Conservation (phyloP, 1,284 basidiomycete genomes). For the Termitomyces sp. region DNA sequence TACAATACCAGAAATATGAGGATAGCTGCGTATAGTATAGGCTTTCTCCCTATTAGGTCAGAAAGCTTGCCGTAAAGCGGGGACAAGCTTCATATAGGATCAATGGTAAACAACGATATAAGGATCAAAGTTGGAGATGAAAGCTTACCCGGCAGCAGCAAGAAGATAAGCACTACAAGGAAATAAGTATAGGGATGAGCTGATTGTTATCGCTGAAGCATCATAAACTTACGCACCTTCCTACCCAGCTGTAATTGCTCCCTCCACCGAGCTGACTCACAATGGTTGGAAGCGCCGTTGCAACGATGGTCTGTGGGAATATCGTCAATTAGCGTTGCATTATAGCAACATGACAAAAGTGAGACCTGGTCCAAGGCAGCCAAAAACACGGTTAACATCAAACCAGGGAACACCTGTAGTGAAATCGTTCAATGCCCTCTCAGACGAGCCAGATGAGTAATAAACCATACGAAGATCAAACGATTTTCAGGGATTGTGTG, state of each 20-base stretch:
- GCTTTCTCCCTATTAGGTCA: slow-evolving; percentile 68
- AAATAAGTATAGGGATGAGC: slow-evolving; percentile 1
- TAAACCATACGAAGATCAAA: slow-evolving; percentile 39
- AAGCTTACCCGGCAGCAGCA: slow-evolving; percentile 45
- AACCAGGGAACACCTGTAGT: slow-evolving; percentile 46
- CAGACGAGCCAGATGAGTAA: neutral
- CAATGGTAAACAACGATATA: neutral
- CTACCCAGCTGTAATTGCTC: slow-evolving; percentile 70
- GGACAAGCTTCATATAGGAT: slow-evolving; percentile 37
- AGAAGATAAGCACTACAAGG: slow-evolving; percentile 64
- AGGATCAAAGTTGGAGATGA: neutral
- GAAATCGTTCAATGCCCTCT: neutral
- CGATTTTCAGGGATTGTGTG: slow-evolving; percentile 53
- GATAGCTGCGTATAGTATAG: slow-evolving; percentile 66
- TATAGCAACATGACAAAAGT: neutral
- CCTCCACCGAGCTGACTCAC: slow-evolving; percentile 66
- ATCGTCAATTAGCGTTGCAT: neutral
- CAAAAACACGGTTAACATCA: slow-evolving; percentile 53
- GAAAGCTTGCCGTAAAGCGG: slow-evolving; percentile 77
- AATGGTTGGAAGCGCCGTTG: slow-evolving; percentile 79
- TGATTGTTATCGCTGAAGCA: neutral
- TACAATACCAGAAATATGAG: slow-evolving; percentile 61
- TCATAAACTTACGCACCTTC: slow-evolving; percentile 42
- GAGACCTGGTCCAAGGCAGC: slow-evolving; percentile 55
- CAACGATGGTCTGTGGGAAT: slow-evolving; percentile 59